These are phyloP conservation scores for Gnomoniopsis sp. DNA, from an alignment of 2,329 filamentous ascomycete genomes.

Conservation along the genomic window DNA sequence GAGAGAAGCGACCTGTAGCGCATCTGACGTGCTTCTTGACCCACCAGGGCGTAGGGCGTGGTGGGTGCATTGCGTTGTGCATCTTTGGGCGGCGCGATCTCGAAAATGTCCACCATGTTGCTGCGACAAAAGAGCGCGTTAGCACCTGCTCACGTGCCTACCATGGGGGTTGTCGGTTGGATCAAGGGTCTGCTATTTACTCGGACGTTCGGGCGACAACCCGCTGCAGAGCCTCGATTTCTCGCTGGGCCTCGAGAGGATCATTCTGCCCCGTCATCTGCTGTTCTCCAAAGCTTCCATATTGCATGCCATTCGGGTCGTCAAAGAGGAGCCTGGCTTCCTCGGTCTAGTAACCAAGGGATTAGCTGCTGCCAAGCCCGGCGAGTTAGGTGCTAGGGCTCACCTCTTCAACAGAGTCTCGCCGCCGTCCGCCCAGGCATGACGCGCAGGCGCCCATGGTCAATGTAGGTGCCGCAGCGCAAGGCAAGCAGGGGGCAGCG, in stretches of 20 bases:
- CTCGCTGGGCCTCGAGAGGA: constrained; percentile 59
- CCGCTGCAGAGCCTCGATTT: constrained; percentile 61
- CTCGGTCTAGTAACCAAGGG: constrained; percentile 41
- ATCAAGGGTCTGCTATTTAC: constrained; percentile 37
- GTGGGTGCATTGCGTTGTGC: constrained; percentile 29
- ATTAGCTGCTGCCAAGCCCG: constrained; percentile 1
- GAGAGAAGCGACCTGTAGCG: constrained; percentile 62
- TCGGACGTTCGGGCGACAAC: constrained; percentile 63
- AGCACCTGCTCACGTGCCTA: constrained; percentile 1
- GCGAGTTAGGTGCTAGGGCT: neutral
- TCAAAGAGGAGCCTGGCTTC: constrained; percentile 59
- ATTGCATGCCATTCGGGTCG: constrained; percentile 55
- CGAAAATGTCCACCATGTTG: constrained; percentile 66
- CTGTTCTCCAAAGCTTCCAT: constrained; percentile 61
- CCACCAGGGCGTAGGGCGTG: constrained; percentile 45
- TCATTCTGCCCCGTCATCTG: constrained; percentile 53
- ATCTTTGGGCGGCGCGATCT: constrained; percentile 54
- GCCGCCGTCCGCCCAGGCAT: constrained; percentile 15
- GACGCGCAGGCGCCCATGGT: constrained; percentile 18
- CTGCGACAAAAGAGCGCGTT: constrained; percentile 32
- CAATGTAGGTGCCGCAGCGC: neutral
- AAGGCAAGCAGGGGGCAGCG: neutral
- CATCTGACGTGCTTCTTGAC: constrained; percentile 52
- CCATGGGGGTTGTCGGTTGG: neutral
- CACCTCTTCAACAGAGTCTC: constrained; percentile 16